A percentile compares a stretch with the other conserved stretches of the same genome.
These are phyloP conservation scores for Geosmithia putterillii DNA, from an alignment of 2,329 filamentous ascomycete species.

Conservation along the genomic window DNA sequence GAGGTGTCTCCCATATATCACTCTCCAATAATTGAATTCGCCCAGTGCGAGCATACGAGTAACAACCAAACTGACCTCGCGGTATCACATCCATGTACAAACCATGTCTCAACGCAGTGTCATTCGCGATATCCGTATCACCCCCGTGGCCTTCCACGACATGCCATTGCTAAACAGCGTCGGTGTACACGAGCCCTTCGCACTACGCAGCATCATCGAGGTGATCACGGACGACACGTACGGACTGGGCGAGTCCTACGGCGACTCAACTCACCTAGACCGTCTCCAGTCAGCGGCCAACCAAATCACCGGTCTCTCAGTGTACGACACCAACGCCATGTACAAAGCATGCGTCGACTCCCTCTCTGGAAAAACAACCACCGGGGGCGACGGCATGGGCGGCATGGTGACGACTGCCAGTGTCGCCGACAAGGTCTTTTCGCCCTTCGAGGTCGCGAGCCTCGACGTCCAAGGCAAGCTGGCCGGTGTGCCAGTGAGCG, in stretches of 20 bases:
- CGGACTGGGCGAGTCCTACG: slow-evolving; percentile 27
- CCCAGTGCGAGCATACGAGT: too few species aligned
- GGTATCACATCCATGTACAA: too few species aligned
- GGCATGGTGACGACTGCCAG: slow-evolving; percentile 28
- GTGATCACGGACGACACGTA: slow-evolving; percentile 17
- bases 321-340: slow-evolving; percentile 63
- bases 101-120: slow-evolving; percentile 12
- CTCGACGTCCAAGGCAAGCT: slow-evolving; percentile 28
- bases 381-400: slow-evolving; percentile 47
- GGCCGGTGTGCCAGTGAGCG: slow-evolving; percentile 22
- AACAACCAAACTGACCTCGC: too few species aligned
- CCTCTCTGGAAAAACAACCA: slow-evolving; percentile 35
- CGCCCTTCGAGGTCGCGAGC: slow-evolving; percentile 27
- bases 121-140: slow-evolving; percentile 26
- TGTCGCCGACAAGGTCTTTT: slow-evolving; percentile 26
- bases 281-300: slow-evolving; percentile 19
- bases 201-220: slow-evolving; percentile 27
- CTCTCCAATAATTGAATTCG: too few species aligned
- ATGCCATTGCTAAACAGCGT: slow-evolving; percentile 30
- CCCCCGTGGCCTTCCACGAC: slow-evolving; percentile 29
- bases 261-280: slow-evolving; percentile 21
- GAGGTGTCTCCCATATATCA: not conserved
- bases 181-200: slow-evolving; percentile 28
- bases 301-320: slow-evolving; percentile 14
- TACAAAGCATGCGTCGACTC: slow-evolving; percentile 76